Evolutionary conservation across 768 basidiomycete genomes (phyloP), one percentile per base, ranked within the genome.

Genomic region (Pisolithus albus): DNA sequence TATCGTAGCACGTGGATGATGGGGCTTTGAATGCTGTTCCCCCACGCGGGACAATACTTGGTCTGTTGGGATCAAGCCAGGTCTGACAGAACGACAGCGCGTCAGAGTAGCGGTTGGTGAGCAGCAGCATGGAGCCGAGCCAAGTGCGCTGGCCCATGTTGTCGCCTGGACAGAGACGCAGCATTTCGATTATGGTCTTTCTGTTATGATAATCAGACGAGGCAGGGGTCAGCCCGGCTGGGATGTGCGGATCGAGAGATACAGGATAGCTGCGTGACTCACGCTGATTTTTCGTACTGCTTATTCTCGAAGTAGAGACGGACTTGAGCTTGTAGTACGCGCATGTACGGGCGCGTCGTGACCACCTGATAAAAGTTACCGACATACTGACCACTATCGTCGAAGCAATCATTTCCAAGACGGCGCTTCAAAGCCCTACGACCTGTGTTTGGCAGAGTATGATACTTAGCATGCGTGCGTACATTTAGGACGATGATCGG

Each of bases 261-360:
- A 19, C 9, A 13, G 34, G 9, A 36, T 36, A 24, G 34, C n/a
- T n/a, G n/a, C 11, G 34, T 13, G 9, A 62, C 72, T 24, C 56
- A 74, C 70, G 65, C 64, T 7, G 72, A 63, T 50, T 70, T 64
- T 7, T 58, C 50, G 49, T 67, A 75, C 15, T 64, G 56, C 36
- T 61, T 55, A 11, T 58, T 61, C 43, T 72, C 69, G 50, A 70
- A 66, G 40, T 69, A 66, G 3, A 70, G 28, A 0, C 70, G 62
- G 0, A 71, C 70, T 8, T 70, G 62, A 1, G 71, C 69, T 49
- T 71, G 68, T 7, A 75, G 59, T 7, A 75, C 63, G 8, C 75
- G 72, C 71, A 76, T 75, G 55, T 77, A 76, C 7, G 74, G 76
- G 0, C 75, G 64, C 7, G 75, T 74, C 52, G 70, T 66, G 7